A percentile compares a stretch with the other conserved stretches of the same genome.
Conservation (phyloP, 2,329 filamentous ascomycete genomes). For the Pyrenophora seminiperda region DNA sequence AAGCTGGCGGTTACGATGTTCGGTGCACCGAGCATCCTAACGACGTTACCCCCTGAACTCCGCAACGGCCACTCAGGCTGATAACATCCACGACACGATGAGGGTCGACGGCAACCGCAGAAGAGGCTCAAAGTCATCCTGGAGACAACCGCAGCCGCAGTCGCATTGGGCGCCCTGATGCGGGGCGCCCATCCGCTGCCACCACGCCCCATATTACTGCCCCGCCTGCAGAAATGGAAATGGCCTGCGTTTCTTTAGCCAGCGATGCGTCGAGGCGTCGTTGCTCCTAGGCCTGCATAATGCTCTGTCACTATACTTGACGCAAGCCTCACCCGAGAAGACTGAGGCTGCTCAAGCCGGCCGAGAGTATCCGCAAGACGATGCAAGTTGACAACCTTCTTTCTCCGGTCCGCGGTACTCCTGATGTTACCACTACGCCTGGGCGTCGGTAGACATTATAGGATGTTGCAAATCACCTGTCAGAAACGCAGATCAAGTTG, state of each 20-base stretch:
- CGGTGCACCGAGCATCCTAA: no score
- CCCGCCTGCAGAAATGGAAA: conserved; percentile 37
- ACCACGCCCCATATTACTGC: conserved; percentile 37
- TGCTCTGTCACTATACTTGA: conserved; percentile 12
- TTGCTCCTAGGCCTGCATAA: conserved; percentile 21
- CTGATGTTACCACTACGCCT: neutral
- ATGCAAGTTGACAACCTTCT: conserved; percentile 38
- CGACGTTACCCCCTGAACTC: no score
- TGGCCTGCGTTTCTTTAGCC: conserved; percentile 43
- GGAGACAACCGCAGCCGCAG: conserved; percentile 18
- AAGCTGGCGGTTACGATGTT: no score
- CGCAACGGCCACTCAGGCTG: no score
- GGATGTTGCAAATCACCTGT: no score
- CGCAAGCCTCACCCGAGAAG: conserved; percentile 16
- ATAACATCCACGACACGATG: no score
- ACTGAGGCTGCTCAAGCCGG: conserved; percentile 11
- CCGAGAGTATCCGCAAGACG: conserved; percentile 20
- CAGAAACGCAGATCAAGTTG: no score
- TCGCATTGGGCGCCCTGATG: conserved; percentile 20
- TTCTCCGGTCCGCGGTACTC: neutral
- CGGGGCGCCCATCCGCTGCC: conserved; percentile 25
- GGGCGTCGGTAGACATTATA: conserved; percentile 11
- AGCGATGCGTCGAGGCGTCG: conserved; percentile 32
- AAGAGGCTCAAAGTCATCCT: conserved; percentile 27
- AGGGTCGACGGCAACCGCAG: conserved; percentile 33